phyloP scores from a whole-genome alignment of 108 stramenopile species.

The Skeletonema potamos region DNA sequence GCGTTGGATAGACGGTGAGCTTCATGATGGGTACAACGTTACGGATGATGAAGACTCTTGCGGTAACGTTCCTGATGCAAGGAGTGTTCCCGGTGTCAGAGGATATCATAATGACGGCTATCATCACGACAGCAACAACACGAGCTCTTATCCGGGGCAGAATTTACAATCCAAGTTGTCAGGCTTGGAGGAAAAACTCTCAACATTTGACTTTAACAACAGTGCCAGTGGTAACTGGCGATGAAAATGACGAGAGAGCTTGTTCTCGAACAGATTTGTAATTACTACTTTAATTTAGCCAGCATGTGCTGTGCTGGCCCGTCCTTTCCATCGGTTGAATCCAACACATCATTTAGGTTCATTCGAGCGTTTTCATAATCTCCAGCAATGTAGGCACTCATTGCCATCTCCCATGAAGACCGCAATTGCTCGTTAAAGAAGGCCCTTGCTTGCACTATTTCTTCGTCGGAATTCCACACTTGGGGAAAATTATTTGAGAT shows the following conservation, averaged over 20 bases:
- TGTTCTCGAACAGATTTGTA: too few relatives aligned
- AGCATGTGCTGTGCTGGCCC: constrained; percentile 42
- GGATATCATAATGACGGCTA: neutral
- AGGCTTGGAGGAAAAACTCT: neutral
- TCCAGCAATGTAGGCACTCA: constrained; percentile 37
- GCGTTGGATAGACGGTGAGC: constrained; percentile 34
- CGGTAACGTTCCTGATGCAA: neutral
- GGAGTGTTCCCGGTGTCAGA: neutral
- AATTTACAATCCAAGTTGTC: neutral
- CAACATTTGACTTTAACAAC: neutral
- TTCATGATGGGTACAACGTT: constrained; percentile 2
- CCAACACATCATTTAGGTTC: constrained; percentile 35
- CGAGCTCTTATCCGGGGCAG: neutral
- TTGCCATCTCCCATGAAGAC: constrained; percentile 26
- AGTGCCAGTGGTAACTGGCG: neutral
- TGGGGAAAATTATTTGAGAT: constrained; percentile 25
- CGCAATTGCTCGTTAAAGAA: constrained; percentile 39
- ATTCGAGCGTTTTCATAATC: constrained; percentile 35
- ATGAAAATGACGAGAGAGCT: too few relatives aligned
- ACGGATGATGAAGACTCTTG: constrained; percentile 5
- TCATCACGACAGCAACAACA: neutral
- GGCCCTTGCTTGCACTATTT: constrained; percentile 26
- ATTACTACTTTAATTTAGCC: neutral
- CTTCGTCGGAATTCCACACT: constrained; percentile 47
- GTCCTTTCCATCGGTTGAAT: constrained; percentile 40